A percentile compares a stretch with the other conserved stretches of the same genome.
These are phyloP conservation scores for Coelastrella sp. DNA, from an alignment of 139 green algal species.

Conservation along the genomic window DNA sequence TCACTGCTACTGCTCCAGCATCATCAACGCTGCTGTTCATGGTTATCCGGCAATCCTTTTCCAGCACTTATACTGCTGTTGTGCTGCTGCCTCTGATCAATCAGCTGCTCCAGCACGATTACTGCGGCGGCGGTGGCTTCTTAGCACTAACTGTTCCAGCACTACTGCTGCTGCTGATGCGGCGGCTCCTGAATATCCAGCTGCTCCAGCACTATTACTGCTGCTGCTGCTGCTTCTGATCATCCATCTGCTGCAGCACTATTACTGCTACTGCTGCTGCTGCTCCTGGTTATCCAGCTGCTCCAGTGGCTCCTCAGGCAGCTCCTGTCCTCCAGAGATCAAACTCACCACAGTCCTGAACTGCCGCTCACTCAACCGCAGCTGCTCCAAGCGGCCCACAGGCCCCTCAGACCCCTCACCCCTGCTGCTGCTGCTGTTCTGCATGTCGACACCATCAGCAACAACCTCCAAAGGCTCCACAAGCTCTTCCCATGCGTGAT, in stretches of 20 bases:
- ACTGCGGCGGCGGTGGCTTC: no score
- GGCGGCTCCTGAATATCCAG: no score
- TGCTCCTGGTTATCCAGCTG: conserved; percentile 23
- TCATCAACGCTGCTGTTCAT: no score
- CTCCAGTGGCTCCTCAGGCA: conserved; percentile 43
- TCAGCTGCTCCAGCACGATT: no score
- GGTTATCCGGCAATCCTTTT: no score
- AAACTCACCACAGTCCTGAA: conserved; percentile 41
- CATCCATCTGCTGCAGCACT: neutral
- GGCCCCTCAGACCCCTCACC: neutral
- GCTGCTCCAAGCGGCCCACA: conserved; percentile 21
- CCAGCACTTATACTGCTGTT: no score
- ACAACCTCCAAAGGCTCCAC: conserved; percentile 44
- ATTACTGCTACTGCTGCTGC: neutral
- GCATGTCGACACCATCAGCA: neutral
- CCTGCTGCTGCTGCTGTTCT: neutral
- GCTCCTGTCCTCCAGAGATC: neutral
- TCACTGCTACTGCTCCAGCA: no score
- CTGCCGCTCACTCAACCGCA: conserved; percentile 48
- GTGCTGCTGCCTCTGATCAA: no score
- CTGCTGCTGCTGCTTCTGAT: no score
- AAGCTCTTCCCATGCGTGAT: conserved; percentile 60
- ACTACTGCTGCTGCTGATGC: no score
- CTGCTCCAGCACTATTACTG: no score
- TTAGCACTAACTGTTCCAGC: no score